Conservation (phyloP, 1,284 basidiomycete species). For the Tilletia indica region DNA sequence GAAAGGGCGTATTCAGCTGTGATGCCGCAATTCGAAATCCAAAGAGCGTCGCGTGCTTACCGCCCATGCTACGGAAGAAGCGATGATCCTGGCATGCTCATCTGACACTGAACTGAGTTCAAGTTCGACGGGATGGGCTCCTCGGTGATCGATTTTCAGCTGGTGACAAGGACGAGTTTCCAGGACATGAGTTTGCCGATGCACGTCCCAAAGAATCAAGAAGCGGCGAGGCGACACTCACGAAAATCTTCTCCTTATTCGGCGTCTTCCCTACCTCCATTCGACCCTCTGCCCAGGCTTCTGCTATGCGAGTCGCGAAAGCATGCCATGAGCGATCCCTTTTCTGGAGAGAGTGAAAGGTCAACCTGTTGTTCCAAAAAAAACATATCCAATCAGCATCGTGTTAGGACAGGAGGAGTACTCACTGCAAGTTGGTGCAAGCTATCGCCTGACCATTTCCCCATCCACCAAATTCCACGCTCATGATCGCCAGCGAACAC, state of each 20-base stretch:
- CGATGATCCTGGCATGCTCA: no score
- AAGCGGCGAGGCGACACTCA: neutral
- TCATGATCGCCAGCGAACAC: neutral
- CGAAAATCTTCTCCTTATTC: neutral
- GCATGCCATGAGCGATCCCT: neutral
- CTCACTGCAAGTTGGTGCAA: neutral
- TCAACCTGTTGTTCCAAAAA: neutral
- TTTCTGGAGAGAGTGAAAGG: neutral
- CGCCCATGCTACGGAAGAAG: no score
- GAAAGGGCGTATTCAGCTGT: neutral
- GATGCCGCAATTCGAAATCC: neutral
- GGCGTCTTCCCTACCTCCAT: neutral
- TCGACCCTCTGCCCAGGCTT: neutral
- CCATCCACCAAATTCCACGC: neutral
- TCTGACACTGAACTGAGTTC: no score
- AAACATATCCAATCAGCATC: no score
- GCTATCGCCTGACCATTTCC: neutral
- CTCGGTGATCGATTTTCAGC: no score
- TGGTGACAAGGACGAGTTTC: no score
- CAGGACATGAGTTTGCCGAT: no score
- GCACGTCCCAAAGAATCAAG: no score
- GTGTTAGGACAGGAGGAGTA: neutral
- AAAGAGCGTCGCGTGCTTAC: neutral
- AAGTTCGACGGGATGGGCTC: no score
- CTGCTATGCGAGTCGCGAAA: constrained; percentile 1